These are phyloP conservation scores for Galerina sulciceps DNA, from an alignment of 768 basidiomycete genomes.

Conservation along the genomic window DNA sequence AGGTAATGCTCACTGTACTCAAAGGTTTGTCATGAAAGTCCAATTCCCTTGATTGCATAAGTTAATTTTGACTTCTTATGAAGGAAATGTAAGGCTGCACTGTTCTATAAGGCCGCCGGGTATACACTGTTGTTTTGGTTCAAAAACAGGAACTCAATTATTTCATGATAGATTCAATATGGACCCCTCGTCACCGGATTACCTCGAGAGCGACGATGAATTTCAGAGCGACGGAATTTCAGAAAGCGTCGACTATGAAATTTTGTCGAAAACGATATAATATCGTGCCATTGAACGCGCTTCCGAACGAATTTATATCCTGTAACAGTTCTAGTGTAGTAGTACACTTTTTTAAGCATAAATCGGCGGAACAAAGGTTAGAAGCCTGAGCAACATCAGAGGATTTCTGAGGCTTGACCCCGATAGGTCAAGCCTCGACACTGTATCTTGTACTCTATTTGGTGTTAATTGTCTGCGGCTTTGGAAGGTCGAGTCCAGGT, in stretches of 20 bases:
- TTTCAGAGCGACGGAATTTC: constrained; percentile 30
- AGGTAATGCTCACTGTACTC: constrained; percentile 76
- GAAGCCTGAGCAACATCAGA: no score
- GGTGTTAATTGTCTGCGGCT: constrained; percentile 8
- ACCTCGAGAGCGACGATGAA: constrained; percentile 21
- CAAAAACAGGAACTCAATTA: neutral
- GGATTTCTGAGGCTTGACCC: no score
- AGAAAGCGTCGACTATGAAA: constrained; percentile 46
- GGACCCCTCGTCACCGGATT: constrained; percentile 59
- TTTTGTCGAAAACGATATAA: constrained; percentile 41
- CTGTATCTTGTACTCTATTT: no score
- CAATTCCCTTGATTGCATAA: neutral
- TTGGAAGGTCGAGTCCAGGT: constrained; percentile 1
- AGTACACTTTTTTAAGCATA: no score
- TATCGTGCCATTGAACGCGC: neutral
- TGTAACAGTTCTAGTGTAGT: no score
- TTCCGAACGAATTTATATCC: neutral
- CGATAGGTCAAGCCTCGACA: no score
- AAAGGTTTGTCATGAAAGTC: constrained; percentile 50
- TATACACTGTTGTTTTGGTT: constrained; percentile 30
- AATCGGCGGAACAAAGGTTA: no score
- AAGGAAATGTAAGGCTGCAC: constrained; percentile 28
- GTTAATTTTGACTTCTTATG: neutral
- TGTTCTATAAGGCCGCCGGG: constrained; percentile 63
- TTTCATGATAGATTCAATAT: constrained; percentile 47